Evolutionary conservation across 768 basidiomycete species (phyloP).

Genomic region (Udeniomyces megalosporus): DNA sequence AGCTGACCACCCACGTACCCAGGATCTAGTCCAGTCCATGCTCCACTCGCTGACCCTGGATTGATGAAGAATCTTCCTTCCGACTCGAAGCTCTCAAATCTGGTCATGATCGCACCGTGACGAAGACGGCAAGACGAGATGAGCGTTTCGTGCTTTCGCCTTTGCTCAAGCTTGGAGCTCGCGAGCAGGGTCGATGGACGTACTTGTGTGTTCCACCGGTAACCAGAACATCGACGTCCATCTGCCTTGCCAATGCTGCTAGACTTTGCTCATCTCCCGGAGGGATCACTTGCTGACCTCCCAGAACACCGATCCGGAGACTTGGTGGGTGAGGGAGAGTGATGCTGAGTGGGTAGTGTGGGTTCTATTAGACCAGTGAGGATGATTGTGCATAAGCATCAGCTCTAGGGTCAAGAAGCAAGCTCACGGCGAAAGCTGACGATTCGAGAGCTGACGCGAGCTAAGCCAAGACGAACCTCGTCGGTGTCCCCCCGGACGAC

Average conservation of each 20-base stretch:
- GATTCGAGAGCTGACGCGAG: not conserved
- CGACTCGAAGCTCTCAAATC: conserved; percentile 86
- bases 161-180: no score
- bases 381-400: not conserved
- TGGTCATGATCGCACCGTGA: conserved; percentile 24
- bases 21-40: not conserved
- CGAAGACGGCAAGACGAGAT: no score
- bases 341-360: conserved; percentile 4
- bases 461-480: conserved; percentile 42
- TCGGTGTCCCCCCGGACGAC: conserved; percentile 91
- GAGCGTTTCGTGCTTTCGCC: no score
- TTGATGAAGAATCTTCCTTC: conserved; percentile 89
- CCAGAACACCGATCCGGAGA: conserved; percentile 75
- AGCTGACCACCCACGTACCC: not conserved
- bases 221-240: conserved; percentile 93
- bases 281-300: conserved; percentile 70
- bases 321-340: conserved; percentile 26
- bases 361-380: not conserved
- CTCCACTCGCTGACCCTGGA: conserved; percentile 26
- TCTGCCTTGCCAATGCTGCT: conserved; percentile 70
- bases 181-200: no score
- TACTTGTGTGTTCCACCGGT: conserved; percentile 93
- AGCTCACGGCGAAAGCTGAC: not conserved
- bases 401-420: not conserved
- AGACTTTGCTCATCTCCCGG: conserved; percentile 76